Evolutionary conservation across 1,284 basidiomycete species (phyloP).

Genomic region (Apiotrichum siamense): DNA sequence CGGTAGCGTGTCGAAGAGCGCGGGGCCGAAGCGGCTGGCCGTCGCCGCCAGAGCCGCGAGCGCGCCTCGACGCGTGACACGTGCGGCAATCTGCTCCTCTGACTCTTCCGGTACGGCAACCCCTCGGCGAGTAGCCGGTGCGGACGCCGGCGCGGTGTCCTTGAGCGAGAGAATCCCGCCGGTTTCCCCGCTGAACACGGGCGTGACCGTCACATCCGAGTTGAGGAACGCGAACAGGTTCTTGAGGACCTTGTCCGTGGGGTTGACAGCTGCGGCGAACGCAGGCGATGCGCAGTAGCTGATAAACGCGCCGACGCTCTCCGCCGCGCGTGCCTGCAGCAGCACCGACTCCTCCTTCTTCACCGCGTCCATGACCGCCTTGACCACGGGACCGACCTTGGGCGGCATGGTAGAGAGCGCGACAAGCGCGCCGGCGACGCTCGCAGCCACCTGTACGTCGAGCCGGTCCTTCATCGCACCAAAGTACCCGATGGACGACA

Average conservation of each 20-base stretch:
- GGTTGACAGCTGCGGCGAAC: slow-evolving; percentile 53
- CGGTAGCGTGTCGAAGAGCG: slow-evolving; percentile 70
- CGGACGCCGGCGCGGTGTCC: slow-evolving; percentile 46
- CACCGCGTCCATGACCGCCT: slow-evolving; percentile 95
- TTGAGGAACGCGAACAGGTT: slow-evolving; percentile 97
- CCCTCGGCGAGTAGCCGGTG: slow-evolving; percentile 48
- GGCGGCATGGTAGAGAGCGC: slow-evolving; percentile 75
- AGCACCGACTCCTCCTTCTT: slow-evolving; percentile 91
- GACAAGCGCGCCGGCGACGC: slow-evolving; percentile 85
- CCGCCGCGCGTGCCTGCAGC: slow-evolving; percentile 83
- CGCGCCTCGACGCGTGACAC: slow-evolving; percentile 67
- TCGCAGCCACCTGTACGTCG: slow-evolving; percentile 80
- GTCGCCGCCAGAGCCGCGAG: slow-evolving; percentile 73
- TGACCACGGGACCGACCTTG: slow-evolving; percentile 93
- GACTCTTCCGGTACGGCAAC: slow-evolving; percentile 37
- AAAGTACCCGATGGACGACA: slow-evolving; percentile 75
- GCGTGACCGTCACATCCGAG: slow-evolving; percentile 81
- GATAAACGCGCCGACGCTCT: slow-evolving; percentile 79
- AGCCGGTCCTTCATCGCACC: slow-evolving; percentile 75
- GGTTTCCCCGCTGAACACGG: slow-evolving; percentile 67
- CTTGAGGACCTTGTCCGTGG: slow-evolving; percentile 90
- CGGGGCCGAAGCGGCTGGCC: slow-evolving; percentile 68
- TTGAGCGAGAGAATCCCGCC: slow-evolving; percentile 74
- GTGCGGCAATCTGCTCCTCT: slow-evolving; percentile 52
- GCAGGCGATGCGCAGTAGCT: slow-evolving; percentile 70